phyloP scores from a whole-genome alignment of 1,284 basidiomycete genomes.

The Fomitopsis pinicola region DNA sequence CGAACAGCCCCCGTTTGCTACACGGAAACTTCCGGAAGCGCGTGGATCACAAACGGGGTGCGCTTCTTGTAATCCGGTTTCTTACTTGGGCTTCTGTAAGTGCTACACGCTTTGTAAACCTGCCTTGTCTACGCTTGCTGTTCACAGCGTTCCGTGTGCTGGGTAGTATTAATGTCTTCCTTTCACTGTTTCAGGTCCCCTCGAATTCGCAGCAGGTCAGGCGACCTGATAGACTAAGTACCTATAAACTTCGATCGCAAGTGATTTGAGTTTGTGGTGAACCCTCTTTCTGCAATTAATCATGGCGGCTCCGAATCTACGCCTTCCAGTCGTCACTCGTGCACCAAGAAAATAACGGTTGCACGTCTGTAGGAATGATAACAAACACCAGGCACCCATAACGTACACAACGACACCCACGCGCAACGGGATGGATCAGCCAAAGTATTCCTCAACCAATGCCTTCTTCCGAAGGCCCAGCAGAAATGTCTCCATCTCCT shows the following conservation, averaged over 20 bases:
- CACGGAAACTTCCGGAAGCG: conserved; percentile 15
- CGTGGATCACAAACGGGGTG: background rate
- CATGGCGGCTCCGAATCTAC: no score
- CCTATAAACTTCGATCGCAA: no score
- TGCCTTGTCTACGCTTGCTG: background rate
- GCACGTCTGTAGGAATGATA: background rate
- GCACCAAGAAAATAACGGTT: background rate
- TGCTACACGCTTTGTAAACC: background rate
- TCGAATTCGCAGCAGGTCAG: no score
- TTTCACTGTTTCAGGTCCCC: no score
- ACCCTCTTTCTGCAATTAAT: no score
- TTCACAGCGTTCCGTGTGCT: no score
- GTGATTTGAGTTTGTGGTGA: no score
- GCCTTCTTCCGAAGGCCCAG: conserved; percentile 79
- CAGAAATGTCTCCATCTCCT: conserved; percentile 79
- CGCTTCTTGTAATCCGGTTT: background rate
- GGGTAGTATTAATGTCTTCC: no score
- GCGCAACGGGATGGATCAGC: conserved; percentile 20
- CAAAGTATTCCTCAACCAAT: conserved; percentile 79
- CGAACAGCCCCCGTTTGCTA: conserved; percentile 10
- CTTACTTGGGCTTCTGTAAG: background rate
- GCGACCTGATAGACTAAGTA: no score
- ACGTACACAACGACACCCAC: background rate
- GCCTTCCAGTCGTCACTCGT: no score
- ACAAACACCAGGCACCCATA: background rate